phyloP scores from a whole-genome alignment of 1,284 basidiomycete species.

The Cystobasidium pallidum region DNA sequence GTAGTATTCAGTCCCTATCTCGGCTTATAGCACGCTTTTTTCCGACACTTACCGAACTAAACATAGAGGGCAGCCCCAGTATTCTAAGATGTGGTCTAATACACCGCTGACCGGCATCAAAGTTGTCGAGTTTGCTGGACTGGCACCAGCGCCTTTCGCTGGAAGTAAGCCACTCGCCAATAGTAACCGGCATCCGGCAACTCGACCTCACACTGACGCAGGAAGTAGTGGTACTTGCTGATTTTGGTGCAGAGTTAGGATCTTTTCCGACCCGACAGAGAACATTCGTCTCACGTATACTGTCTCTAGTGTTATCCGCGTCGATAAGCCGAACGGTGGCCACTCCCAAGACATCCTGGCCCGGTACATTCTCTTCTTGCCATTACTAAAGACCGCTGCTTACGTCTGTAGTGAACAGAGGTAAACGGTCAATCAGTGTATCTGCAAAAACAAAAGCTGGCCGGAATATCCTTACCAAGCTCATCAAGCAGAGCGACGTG shows the following conservation, averaged over 20 bases:
- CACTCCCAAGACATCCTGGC: constrained; percentile 51
- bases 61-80: background rate
- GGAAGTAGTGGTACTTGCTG: constrained; percentile 67
- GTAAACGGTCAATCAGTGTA: constrained; percentile 73
- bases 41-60: background rate
- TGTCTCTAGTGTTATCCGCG: constrained; percentile 69
- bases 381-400: background rate
- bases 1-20: background rate
- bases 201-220: background rate
- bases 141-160: constrained; percentile 78
- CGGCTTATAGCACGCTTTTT: background rate
- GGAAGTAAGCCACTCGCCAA: constrained; percentile 55
- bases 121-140: constrained; percentile 70
- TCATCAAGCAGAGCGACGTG: constrained; percentile 71
- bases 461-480: constrained; percentile 63
- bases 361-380: constrained; percentile 25
- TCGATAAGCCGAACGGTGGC: constrained; percentile 64
- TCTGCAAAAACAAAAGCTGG: constrained; percentile 68
- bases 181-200: constrained; percentile 9
- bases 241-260: constrained; percentile 68
- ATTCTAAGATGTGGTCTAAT: constrained; percentile 8
- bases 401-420: constrained; percentile 61
- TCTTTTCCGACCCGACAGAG: background rate
- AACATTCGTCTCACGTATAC: too few species aligned
- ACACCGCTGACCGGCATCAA: constrained; percentile 43